Evolutionary conservation across 495 filamentous ascomycete genomes (phyloP).

Genomic region (Gamarada debralockiae): DNA sequence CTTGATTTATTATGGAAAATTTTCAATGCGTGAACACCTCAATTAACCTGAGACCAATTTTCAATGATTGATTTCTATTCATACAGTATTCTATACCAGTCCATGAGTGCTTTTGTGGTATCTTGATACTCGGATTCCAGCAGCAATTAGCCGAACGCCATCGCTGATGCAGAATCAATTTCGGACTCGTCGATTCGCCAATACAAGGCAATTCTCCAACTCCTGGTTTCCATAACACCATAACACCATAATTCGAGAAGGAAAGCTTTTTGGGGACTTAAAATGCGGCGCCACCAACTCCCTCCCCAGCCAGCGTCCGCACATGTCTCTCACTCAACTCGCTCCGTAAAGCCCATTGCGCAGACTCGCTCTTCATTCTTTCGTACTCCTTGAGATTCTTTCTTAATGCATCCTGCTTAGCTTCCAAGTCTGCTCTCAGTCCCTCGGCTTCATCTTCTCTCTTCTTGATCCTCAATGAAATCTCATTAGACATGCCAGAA

Average conservation of each 20-base stretch:
- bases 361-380: constrained; percentile 17
- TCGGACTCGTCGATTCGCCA: background rate
- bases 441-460: constrained; percentile 24
- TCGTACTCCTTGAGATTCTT: constrained; percentile 22
- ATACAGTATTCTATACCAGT: background rate
- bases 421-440: constrained; percentile 17
- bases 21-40: background rate
- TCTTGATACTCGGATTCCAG: background rate
- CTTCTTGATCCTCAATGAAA: constrained; percentile 17
- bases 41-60: background rate
- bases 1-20: too few relatives aligned
- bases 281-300: constrained; percentile 26
- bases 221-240: background rate
- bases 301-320: constrained; percentile 25
- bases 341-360: constrained; percentile 17
- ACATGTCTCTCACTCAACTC: constrained; percentile 26
- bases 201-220: background rate
- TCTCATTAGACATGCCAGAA: constrained; percentile 16
- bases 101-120: background rate
- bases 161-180: background rate
- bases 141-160: too few relatives aligned
- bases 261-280: constrained; percentile 1
- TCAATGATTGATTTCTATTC: background rate
- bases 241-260: background rate
- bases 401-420: constrained; percentile 23